A percentile compares a stretch with the other conserved stretches of the same genome.
Conservation (phyloP, 345 rosid species). For the Pelargonium nanum region DNA sequence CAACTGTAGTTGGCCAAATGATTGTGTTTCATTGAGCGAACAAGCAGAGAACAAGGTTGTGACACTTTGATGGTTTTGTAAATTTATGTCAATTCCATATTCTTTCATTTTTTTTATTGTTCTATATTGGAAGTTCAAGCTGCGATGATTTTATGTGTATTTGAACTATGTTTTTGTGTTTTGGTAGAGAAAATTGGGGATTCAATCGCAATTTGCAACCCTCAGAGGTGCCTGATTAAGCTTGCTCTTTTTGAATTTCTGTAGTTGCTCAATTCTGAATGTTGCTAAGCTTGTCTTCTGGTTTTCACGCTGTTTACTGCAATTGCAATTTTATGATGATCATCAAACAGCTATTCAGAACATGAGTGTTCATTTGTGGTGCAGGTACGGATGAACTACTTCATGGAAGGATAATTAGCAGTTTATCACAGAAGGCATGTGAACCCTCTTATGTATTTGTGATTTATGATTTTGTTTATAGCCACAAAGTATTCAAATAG, state of each 20-base stretch:
- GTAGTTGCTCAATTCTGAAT: too few species aligned
- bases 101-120: background rate
- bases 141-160: background rate
- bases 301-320: background rate
- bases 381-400: conserved; percentile 24
- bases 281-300: background rate
- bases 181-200: conserved; percentile 39
- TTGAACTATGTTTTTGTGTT: background rate
- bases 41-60: conserved; percentile 26
- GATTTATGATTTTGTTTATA: background rate
- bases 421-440: conserved; percentile 26
- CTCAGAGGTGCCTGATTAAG: conserved; percentile 32
- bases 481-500: background rate
- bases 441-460: conserved; percentile 1
- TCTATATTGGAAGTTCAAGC: background rate
- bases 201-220: conserved; percentile 48
- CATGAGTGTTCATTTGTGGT: conserved; percentile 1
- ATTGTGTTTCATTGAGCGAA: conserved; percentile 25
- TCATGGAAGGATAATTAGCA: conserved; percentile 9
- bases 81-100: background rate
- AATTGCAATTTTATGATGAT: too few species aligned
- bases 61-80: background rate
- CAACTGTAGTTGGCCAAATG: conserved; percentile 17
- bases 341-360: background rate
- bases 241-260: background rate